Percentiles rank a stretch among this genome's conserved stretches.
phyloP scores from a whole-genome alignment of 2,329 filamentous ascomycete species.

The Plectosphaerella cucumerina region DNA sequence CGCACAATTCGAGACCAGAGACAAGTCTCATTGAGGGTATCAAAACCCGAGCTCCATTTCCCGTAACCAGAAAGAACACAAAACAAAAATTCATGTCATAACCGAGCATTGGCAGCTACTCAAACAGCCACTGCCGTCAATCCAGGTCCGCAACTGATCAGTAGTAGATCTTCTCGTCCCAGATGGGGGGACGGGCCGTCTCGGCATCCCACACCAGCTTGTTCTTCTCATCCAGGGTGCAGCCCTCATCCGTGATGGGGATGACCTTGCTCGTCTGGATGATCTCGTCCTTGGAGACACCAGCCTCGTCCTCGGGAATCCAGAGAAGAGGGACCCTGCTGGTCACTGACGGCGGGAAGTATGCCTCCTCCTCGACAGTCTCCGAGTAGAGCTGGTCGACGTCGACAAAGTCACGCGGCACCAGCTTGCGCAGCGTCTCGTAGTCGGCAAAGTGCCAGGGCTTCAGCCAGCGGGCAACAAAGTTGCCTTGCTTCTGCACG shows the following conservation, averaged over 20 bases:
- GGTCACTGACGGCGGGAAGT: constrained; percentile 67
- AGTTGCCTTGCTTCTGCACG: constrained; percentile 45
- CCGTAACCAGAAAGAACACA: not conserved
- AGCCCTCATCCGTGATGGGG: constrained; percentile 76
- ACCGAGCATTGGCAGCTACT: not conserved
- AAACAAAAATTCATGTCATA: not conserved
- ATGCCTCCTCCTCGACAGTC: constrained; percentile 62
- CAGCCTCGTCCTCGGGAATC: constrained; percentile 73
- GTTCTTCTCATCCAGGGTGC: constrained; percentile 63
- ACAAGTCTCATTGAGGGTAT: not conserved
- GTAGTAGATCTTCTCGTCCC: constrained; percentile 40
- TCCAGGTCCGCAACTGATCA: constrained; percentile 15
- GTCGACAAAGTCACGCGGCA: constrained; percentile 51
- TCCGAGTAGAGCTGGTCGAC: constrained; percentile 55
- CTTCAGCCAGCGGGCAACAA: constrained; percentile 66
- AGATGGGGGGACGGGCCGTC: constrained; percentile 37
- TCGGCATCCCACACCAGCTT: constrained; percentile 36
- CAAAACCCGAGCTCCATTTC: not conserved
- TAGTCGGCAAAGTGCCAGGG: constrained; percentile 77
- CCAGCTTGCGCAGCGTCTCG: constrained; percentile 61
- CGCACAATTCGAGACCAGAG: not conserved
- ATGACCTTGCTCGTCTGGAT: constrained; percentile 67
- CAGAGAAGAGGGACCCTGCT: constrained; percentile 67
- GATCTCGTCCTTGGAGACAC: constrained; percentile 75
- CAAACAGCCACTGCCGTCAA: not conserved